Evolutionary conservation across 371 early-diverging fungal genomes (phyloP).

Genomic region (Paraphysoderma sedebokerense): DNA sequence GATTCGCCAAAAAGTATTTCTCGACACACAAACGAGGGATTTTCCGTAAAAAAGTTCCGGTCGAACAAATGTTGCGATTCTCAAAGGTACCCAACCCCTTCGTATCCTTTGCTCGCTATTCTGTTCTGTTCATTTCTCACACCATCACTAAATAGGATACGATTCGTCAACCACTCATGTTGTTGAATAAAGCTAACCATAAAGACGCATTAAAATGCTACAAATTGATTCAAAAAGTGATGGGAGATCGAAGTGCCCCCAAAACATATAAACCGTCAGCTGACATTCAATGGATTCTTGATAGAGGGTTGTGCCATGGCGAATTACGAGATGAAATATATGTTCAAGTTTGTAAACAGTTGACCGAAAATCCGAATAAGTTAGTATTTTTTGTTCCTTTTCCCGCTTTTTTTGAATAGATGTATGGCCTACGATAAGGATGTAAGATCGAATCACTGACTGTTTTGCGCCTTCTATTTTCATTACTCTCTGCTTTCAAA

Average conservation of each 20-base stretch:
- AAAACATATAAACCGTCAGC: conserved; percentile 6
- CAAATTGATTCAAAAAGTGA: conserved; percentile 59
- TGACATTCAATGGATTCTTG: conserved; percentile 57
- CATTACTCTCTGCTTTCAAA: neutral
- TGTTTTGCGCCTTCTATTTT: neutral
- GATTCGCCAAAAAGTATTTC: conserved; percentile 84
- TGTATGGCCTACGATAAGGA: too few species aligned
- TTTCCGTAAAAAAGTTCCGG: conserved; percentile 65
- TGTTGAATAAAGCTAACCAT: conserved; percentile 50
- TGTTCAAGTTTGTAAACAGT: conserved; percentile 82
- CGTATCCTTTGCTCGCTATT: neutral
- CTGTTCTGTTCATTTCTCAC: neutral
- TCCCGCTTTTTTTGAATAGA: neutral
- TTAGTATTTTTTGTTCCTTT: conserved; percentile 10
- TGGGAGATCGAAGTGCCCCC: conserved; percentile 42
- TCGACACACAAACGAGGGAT: conserved; percentile 71
- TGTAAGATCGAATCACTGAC: too few species aligned
- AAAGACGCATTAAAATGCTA: conserved; percentile 77
- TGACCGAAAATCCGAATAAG: conserved; percentile 61
- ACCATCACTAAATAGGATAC: conserved; percentile 28
- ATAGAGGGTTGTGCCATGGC: conserved; percentile 52
- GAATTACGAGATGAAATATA: conserved; percentile 84
- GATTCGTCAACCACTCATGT: conserved; percentile 58
- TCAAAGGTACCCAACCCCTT: conserved; percentile 35
- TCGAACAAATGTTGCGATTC: conserved; percentile 70